Percentiles rank a stretch among this genome's conserved stretches.
Conservation (phyloP, 352 stramenopile species). For the Phytophthora pluvialis region DNA sequence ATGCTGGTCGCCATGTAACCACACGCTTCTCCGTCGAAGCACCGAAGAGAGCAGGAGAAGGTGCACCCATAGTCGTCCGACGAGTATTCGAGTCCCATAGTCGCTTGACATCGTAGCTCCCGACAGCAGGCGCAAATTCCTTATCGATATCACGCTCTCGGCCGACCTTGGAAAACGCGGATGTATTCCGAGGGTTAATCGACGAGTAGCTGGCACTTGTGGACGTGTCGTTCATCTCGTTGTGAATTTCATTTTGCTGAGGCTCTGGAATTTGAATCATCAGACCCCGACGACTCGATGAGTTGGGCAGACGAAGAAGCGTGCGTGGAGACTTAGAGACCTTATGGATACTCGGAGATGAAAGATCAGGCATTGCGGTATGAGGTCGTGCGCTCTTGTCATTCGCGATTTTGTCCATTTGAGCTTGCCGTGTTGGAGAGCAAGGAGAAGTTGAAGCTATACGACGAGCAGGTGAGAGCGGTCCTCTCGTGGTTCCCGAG, state of each 20-base stretch:
- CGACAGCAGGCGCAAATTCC: constrained; percentile 23
- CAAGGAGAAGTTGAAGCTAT: constrained; percentile 9
- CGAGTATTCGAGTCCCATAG: constrained; percentile 46
- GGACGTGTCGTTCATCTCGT: background rate
- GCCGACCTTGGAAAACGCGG: constrained; percentile 20
- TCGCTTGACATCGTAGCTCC: constrained; percentile 54
- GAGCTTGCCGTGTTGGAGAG: constrained; percentile 9
- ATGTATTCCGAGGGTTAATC: constrained; percentile 22
- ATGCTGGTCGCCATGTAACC: constrained; percentile 57
- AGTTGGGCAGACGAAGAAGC: constrained; percentile 17
- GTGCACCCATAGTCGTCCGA: constrained; percentile 21
- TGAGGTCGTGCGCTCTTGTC: constrained; percentile 9
- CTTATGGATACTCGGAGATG: background rate
- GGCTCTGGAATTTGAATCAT: constrained; percentile 10
- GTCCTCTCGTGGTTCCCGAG: constrained; percentile 25
- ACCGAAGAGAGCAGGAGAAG: constrained; percentile 53
- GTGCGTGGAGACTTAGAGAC: constrained; percentile 16
- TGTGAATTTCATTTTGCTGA: constrained; percentile 11
- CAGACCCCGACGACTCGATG: constrained; percentile 8
- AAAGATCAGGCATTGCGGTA: constrained; percentile 4
- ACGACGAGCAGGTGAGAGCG: constrained; percentile 8
- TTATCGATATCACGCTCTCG: constrained; percentile 11
- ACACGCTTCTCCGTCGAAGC: constrained; percentile 46
- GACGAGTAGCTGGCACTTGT: constrained; percentile 18
- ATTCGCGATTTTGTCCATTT: background rate